Percentiles rank a stretch among this genome's conserved stretches.
phyloP scores from a whole-genome alignment of 805 yeast genomes.

The Kazachstania viticola region DNA sequence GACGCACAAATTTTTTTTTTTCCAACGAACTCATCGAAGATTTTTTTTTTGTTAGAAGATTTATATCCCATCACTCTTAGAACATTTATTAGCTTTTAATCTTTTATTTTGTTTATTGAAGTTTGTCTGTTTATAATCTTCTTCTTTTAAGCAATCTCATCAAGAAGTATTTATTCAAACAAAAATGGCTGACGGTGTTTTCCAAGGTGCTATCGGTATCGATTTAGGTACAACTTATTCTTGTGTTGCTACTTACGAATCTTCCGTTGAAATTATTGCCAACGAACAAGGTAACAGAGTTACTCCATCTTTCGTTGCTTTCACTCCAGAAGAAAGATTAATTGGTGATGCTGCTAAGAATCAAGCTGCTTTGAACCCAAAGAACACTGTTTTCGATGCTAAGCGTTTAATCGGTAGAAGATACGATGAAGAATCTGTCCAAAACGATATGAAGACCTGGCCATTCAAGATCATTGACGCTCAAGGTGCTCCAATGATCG shows the following conservation, averaged over 20 bases:
- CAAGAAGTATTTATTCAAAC: too few relatives aligned
- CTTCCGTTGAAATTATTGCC: constrained; percentile 69
- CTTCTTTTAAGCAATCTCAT: not conserved
- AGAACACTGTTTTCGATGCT: constrained; percentile 72
- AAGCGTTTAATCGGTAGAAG: constrained; percentile 66
- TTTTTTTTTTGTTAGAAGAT: too few relatives aligned
- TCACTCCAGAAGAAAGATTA: constrained; percentile 67
- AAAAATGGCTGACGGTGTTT: constrained; percentile 92
- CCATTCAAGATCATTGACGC: constrained; percentile 62
- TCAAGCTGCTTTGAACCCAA: constrained; percentile 73
- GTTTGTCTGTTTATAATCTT: too few relatives aligned
- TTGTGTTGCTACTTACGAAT: constrained; percentile 71
- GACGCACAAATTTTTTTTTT: not conserved
- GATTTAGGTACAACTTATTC: constrained; percentile 84
- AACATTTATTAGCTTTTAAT: not conserved
- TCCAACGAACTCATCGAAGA: not conserved
- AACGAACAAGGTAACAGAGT: constrained; percentile 82
- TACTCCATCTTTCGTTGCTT: constrained; percentile 73
- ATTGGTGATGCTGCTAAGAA: constrained; percentile 79
- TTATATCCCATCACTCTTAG: too few relatives aligned
- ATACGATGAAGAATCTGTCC: constrained; percentile 64
- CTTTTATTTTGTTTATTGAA: not conserved
- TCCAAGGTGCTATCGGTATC: constrained; percentile 99
- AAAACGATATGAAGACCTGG: constrained; percentile 87
- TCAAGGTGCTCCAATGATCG: constrained; percentile 55